These are phyloP conservation scores for Lithospermum erythrorhizon DNA, from an alignment of 257 asterid species.

Conservation along the genomic window DNA sequence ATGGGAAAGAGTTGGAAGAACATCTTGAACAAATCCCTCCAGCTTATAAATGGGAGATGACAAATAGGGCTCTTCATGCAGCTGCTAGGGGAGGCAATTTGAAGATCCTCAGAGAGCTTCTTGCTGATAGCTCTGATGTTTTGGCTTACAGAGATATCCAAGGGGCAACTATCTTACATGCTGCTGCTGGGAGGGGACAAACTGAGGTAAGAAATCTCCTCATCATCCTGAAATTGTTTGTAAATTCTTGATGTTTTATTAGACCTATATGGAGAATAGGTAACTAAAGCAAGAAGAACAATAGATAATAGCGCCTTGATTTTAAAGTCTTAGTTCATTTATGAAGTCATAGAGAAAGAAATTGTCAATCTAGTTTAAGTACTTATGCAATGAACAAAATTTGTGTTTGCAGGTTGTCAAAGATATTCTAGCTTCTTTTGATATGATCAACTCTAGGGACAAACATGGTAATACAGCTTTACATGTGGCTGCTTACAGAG, in stretches of 20 bases:
- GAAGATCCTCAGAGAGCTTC: conserved; percentile 53
- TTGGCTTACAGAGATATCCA: conserved; percentile 57
- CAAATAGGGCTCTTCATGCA: conserved; percentile 80
- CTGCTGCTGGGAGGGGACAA: conserved; percentile 85
- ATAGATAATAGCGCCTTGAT: no score
- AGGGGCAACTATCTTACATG: conserved; percentile 73
- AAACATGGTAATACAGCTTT: conserved; percentile 75
- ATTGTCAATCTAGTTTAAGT: no score
- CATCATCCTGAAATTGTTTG: conserved; percentile 1
- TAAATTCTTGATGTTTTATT: background rate
- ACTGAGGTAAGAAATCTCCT: conserved; percentile 44
- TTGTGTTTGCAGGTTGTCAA: conserved; percentile 47
- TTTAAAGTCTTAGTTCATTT: no score
- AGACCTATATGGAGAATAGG: no score
- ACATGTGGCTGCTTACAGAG: conserved; percentile 80
- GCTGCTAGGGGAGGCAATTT: conserved; percentile 94
- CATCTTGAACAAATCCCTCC: conserved; percentile 47
- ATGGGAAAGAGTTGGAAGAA: conserved; percentile 30
- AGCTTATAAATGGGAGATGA: conserved; percentile 72
- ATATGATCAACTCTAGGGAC: conserved; percentile 50
- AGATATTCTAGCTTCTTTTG: conserved; percentile 36
- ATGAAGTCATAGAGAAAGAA: no score
- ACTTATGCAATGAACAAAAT: background rate
- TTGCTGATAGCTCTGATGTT: conserved; percentile 45
- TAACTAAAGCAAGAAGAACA: no score